Base-by-base conservation (phyloP, 2,329 filamentous ascomycete species). In the Dryadomyces quercivorus region DNA sequence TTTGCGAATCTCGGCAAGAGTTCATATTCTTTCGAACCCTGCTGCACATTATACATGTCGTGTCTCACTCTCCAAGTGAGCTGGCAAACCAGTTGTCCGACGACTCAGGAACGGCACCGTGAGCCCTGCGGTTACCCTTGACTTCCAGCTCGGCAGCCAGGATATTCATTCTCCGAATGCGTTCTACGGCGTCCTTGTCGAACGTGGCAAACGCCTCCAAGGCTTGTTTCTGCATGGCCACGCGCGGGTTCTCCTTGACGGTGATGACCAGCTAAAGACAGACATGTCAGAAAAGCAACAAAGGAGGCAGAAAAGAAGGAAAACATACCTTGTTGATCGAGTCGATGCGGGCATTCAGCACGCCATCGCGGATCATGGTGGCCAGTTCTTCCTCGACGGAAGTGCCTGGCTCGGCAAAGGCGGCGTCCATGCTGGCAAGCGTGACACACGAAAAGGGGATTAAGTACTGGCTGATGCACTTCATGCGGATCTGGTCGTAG, bases 391-490 rank as follows among this genome's bases (percentile, higher is more conserved):
- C 71, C 62, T 90, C 83, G 49, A 92, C 82, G 4, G 78, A 75
- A 58, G 76, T 71, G 4, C 78, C 78, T 0, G 80, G 72, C 2
- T 75, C 72, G 0, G 81, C 82, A 67, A 98, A 97, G 2, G 88
- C 84, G 40, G 78, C 74, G 9, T 86, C 82, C 74, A 98, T 81
- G 57, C 82, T 89, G 20, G 84, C 77, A 5, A 97, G 74, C 0
- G 86, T 91, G 58, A 96, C 89, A 60, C 84, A 85, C 45, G 86
- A 94, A 68, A 95, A 98, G 0, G 93, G 91, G 22, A 88, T 77
- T 62, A 95, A 86, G 70, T 96, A 97, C 64, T 95, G 88, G 22
- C 91, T 81, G 56, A 98, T 96, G 63, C 91, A 92, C 72, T 96
- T 96, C 63, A 79, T 86, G 56, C 93, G 82, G 61, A 98, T 90